Evolutionary conservation across 495 filamentous ascomycete species (phyloP), one percentile per base, ranked within the genome.

Genomic region (Evansstolkia leycettana): DNA sequence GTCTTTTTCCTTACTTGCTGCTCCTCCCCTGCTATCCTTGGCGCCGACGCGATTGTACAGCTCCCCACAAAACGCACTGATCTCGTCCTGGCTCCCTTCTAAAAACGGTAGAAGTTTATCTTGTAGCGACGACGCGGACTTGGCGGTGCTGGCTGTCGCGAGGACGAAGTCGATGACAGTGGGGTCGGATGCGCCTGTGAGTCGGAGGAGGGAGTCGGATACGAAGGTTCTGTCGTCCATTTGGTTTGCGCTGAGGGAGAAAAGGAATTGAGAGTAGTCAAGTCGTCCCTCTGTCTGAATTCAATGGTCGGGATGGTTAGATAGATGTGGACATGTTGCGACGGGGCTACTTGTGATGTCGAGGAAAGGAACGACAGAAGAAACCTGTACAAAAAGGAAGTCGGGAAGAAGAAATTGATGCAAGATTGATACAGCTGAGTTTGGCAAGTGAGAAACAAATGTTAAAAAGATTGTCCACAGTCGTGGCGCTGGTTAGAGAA

Each of bases 91-190:
- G 17, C 52, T 58, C 28, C 68, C 69, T 35, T 75, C 72, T 10
- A 78, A 55, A 41, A 76, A 75, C 17, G 57, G 50, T 5, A 51
- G 42, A 5, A 77, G 62, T 40, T 74, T 71, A 39, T 72, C 70
- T 45, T 68, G 60, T 11, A 79, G 52, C 4, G 59, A 47, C 2
- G 55, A 58, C n/a, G 62, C 46, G 1, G 71, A 75, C 42, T 70
- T 74, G 25, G 69, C 58, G 23, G 67, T 62, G 45, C 51, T 56
- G 12, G 75, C 73, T 26, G 72, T 76, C 20, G 74, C 72, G 33
- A 75, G 62, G 17, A 79, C 63, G 39, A 77, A 79, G 53, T 79
- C 75, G 28, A 79, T 50, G 31, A 75, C 60, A 14, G 73, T 77
- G 12, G 70, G 55, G 36, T 78, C 75, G 26, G 72, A 74, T 24